phyloP scores from a whole-genome alignment of 2,329 filamentous ascomycete species.

The Emmonsia crescens region DNA sequence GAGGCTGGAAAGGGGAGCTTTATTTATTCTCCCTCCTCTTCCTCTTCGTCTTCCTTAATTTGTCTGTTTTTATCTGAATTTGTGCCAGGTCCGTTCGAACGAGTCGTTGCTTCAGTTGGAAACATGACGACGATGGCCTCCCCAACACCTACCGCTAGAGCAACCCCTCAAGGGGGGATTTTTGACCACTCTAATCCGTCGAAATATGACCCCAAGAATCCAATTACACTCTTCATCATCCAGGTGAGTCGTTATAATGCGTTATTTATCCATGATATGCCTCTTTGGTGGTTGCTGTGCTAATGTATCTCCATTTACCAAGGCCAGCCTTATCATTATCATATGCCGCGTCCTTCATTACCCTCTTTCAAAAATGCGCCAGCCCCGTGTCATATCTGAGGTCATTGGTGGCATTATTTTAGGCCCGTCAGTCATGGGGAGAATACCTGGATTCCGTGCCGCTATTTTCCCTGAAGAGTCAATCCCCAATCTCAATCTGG shows the following conservation, averaged over 20 bases:
- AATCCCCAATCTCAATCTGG: constrained; percentile 63
- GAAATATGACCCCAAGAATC: constrained; percentile 57
- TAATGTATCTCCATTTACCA: constrained; percentile 1
- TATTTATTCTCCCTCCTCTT: background rate
- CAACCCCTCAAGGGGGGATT: constrained; percentile 53
- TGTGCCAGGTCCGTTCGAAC: background rate
- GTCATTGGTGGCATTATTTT: constrained; percentile 76
- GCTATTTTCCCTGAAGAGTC: constrained; percentile 68
- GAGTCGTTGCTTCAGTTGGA: constrained; percentile 6
- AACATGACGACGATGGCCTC: constrained; percentile 10
- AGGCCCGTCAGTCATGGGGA: constrained; percentile 78
- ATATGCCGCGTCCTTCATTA: constrained; percentile 65
- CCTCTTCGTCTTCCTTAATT: background rate
- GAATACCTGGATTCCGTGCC: constrained; percentile 64
- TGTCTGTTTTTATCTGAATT: background rate
- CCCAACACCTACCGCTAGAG: constrained; percentile 24
- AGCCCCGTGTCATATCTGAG: constrained; percentile 74
- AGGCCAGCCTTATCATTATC: constrained; percentile 63
- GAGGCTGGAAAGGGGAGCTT: background rate
- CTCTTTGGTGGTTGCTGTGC: background rate
- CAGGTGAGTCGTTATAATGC: constrained; percentile 40
- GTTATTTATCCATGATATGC: background rate
- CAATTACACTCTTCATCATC: constrained; percentile 66
- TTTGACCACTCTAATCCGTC: constrained; percentile 61
- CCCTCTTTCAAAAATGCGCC: constrained; percentile 64